Conservation (phyloP, 2,329 filamentous ascomycete genomes). For the Sarocladium brachiariae region DNA sequence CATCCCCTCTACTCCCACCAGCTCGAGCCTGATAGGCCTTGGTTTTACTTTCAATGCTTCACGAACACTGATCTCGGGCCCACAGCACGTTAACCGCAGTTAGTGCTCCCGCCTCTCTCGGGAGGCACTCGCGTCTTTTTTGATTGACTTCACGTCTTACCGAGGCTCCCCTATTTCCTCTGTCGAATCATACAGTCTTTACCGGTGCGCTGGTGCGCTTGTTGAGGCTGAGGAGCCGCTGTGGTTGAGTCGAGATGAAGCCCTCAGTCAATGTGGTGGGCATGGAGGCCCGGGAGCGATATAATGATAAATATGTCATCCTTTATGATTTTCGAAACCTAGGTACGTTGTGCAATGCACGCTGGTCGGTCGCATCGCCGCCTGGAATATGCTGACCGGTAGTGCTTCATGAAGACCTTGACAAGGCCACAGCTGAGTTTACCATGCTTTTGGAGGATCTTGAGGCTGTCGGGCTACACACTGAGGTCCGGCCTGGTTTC, state of each 20-base stretch:
- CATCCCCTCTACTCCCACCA: too few species aligned
- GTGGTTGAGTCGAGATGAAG: neutral
- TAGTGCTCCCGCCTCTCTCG: neutral
- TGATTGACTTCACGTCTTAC: neutral
- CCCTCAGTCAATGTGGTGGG: neutral
- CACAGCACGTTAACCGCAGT: neutral
- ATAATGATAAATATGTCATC: slow-evolving; percentile 35
- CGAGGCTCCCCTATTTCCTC: neutral
- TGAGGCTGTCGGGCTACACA: slow-evolving; percentile 56
- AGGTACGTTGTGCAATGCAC: slow-evolving; percentile 19
- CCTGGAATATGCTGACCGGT: too few species aligned
- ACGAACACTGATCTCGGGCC: neutral
- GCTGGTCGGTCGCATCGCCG: too few species aligned
- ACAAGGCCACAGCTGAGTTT: slow-evolving; percentile 27
- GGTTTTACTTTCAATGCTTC: too few species aligned
- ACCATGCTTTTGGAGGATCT: slow-evolving; percentile 49
- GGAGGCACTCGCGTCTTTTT: neutral
- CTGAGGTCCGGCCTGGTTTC: slow-evolving; percentile 64
- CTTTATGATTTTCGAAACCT: slow-evolving; percentile 29
- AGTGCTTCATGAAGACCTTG: slow-evolving; percentile 21
- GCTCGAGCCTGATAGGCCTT: too few species aligned
- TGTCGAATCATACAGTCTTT: neutral
- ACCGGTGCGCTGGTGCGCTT: neutral
- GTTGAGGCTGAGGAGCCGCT: neutral
- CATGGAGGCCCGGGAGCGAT: slow-evolving; percentile 11